A percentile compares a stretch with the other conserved stretches of the same genome.
Conservation (phyloP, 306 rosid genomes). For the Elaeagnus macrophylla region DNA sequence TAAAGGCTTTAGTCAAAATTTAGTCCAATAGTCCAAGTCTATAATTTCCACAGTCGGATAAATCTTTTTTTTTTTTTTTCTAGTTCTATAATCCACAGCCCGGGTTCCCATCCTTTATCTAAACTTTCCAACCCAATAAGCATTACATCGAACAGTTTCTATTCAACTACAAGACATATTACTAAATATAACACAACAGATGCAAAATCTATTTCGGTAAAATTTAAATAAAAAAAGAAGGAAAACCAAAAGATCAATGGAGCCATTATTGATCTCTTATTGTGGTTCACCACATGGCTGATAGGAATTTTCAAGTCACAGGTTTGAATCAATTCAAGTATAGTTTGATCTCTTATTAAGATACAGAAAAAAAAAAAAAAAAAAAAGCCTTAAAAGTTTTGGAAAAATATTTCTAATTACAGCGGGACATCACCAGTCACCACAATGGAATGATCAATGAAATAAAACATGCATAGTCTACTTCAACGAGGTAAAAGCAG, state of each 20-base stretch:
- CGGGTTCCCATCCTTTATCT: neutral
- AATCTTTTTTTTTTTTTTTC: neutral
- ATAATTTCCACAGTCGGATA: neutral
- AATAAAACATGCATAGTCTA: neutral
- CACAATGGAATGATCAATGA: neutral
- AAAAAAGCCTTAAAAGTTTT: no score
- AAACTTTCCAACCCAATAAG: neutral
- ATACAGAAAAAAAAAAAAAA: no score
- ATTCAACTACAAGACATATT: neutral
- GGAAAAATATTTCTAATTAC: no score
- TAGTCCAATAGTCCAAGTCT: neutral
- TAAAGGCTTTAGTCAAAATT: no score
- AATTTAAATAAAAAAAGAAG: neutral
- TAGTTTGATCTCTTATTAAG: no score
- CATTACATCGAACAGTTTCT: neutral
- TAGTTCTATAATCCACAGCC: neutral
- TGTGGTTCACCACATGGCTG: no score
- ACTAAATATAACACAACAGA: no score
- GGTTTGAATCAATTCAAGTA: no score
- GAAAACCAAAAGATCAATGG: neutral
- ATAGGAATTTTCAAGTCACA: no score
- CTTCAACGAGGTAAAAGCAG: slow-evolving; percentile 9
- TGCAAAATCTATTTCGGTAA: neutral
- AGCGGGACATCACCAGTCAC: no score
- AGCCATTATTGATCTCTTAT: neutral